A percentile compares a stretch with the other conserved stretches of the same genome.
phyloP scores from a whole-genome alignment of 2,329 filamentous ascomycete genomes.

The Cercospora sesami region DNA sequence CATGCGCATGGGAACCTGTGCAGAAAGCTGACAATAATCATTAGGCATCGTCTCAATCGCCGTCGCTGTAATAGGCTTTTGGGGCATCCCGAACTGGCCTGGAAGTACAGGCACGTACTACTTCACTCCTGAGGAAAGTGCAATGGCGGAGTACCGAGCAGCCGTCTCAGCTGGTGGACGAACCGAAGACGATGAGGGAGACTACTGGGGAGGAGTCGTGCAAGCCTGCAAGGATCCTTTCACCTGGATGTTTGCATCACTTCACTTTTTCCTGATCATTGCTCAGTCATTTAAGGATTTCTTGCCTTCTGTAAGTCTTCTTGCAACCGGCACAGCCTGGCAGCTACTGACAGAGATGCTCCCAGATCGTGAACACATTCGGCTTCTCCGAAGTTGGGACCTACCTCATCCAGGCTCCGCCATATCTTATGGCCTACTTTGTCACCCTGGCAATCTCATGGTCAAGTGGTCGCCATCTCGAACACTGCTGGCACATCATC shows the following conservation, averaged over 20 bases:
- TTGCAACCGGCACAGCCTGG: neutral
- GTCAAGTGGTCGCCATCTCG: slow-evolving; percentile 11
- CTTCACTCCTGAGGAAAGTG: slow-evolving; percentile 14
- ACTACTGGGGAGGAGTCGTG: slow-evolving; percentile 25
- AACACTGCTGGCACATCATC: slow-evolving; percentile 15
- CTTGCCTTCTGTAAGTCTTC: slow-evolving; percentile 11
- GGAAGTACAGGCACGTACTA: slow-evolving; percentile 10
- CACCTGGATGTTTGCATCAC: slow-evolving; percentile 37
- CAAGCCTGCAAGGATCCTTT: slow-evolving; percentile 21
- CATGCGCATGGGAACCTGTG: neutral
- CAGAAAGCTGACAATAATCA: neutral
- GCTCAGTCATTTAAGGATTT: slow-evolving; percentile 27
- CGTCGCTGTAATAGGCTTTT: slow-evolving; percentile 9
- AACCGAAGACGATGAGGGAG: slow-evolving; percentile 44
- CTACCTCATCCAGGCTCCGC: slow-evolving; percentile 15
- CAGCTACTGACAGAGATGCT: neutral
- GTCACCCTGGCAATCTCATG: slow-evolving; percentile 6
- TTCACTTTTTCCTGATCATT: slow-evolving; percentile 41
- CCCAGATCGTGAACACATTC: slow-evolving; percentile 11
- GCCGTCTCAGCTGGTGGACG: slow-evolving; percentile 49
- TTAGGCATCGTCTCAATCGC: slow-evolving; percentile 4
- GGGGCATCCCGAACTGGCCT: slow-evolving; percentile 12
- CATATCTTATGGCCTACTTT: slow-evolving; percentile 12
- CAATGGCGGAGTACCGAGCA: slow-evolving; percentile 14
- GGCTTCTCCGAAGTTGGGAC: slow-evolving; percentile 15